Evolutionary conservation across 106 monocot species (phyloP).

Genomic region (Ottelia alismoides): DNA sequence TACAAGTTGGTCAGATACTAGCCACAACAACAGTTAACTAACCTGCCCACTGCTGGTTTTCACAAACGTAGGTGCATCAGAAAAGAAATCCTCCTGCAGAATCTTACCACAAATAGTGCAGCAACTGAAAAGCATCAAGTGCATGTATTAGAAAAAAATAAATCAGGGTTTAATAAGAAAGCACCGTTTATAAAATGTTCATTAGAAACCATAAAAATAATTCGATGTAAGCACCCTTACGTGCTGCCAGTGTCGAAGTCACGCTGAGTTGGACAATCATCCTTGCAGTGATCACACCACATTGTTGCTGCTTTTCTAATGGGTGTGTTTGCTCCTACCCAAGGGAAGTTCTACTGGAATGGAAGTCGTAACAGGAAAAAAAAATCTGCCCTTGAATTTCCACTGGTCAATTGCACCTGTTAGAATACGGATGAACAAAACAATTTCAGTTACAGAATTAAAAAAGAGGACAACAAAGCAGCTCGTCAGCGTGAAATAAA

Average conservation of each 20-base stretch:
- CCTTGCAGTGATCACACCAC: conserved; percentile 19
- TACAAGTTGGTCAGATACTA: neutral
- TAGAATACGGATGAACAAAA: too few relatives aligned
- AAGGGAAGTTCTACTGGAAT: too few relatives aligned
- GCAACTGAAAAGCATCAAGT: conserved; percentile 24
- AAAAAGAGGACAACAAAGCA: too few relatives aligned
- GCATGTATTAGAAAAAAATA: neutral
- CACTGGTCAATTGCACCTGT: too few relatives aligned
- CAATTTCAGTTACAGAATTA: too few relatives aligned
- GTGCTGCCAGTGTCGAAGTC: conserved; percentile 8
- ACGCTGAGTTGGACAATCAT: neutral
- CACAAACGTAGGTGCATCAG: conserved; percentile 31
- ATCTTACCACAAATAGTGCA: conserved; percentile 59
- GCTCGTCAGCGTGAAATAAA: too few relatives aligned
- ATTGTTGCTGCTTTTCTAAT: neutral
- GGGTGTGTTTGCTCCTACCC: too few relatives aligned
- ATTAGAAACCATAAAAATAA: neutral
- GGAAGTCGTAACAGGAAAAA: too few relatives aligned
- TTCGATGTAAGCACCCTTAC: neutral
- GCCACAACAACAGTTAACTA: neutral
- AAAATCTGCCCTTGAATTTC: too few relatives aligned
- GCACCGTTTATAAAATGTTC: neutral
- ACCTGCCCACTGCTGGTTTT: conserved; percentile 55
- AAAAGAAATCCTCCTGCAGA: conserved; percentile 44
- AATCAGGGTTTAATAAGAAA: neutral